Conservation (phyloP, 208 protist species). For the Trypanosoma platydactyli region DNA sequence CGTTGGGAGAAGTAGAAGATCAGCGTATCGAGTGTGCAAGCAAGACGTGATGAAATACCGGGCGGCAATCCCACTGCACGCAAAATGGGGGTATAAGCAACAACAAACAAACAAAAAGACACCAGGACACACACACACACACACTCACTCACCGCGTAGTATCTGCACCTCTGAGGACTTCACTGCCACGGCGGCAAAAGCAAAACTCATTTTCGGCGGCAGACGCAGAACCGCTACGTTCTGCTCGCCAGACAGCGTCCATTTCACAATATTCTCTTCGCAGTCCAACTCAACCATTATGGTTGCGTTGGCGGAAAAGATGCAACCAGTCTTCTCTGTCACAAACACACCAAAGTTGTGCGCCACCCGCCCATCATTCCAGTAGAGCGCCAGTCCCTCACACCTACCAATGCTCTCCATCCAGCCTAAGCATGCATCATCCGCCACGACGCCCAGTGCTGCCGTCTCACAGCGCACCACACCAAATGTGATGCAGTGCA, state of each 20-base stretch:
- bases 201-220: conserved; percentile 36
- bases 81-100: not conserved
- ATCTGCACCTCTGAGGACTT: conserved; percentile 61
- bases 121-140: not conserved
- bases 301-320: conserved; percentile 31
- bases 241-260: conserved; percentile 47
- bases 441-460: conserved; percentile 46
- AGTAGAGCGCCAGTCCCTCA: conserved; percentile 52
- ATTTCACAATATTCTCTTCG: conserved; percentile 50
- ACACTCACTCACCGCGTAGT: conserved; percentile 15
- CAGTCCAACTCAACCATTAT: conserved; percentile 57
- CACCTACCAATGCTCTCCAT: conserved; percentile 12
- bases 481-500: conserved; percentile 52
- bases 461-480: conserved; percentile 53
- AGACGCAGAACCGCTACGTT: conserved; percentile 58
- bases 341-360: conserved; percentile 39
- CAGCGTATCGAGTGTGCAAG: too few relatives aligned
- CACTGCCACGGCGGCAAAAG: conserved; percentile 50
- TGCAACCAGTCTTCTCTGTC: conserved; percentile 37
- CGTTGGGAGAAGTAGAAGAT: too few relatives aligned
- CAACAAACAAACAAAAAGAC: not conserved
- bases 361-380: conserved; percentile 63
- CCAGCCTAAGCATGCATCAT: conserved; percentile 3
- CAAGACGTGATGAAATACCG: too few relatives aligned
- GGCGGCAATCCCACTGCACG: not conserved